These are phyloP conservation scores for Irpex rosettiformis DNA, from an alignment of 1,284 basidiomycete genomes.

Conservation along the genomic window DNA sequence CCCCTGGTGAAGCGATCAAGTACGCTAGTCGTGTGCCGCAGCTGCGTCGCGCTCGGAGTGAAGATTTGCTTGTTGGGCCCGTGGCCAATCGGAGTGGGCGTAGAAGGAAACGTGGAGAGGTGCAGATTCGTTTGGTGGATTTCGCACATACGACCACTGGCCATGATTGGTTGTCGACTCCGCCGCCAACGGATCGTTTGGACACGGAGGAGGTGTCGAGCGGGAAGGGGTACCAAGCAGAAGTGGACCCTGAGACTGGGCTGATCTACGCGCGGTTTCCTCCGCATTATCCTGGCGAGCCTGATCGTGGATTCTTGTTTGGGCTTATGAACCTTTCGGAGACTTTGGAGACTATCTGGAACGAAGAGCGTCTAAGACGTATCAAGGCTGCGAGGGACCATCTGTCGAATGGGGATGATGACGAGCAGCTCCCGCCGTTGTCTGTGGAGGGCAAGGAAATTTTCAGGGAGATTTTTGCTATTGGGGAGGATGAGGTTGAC, in stretches of 20 bases:
- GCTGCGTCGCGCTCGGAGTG: conserved; percentile 71
- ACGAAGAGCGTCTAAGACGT: conserved; percentile 70
- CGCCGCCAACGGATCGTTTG: conserved; percentile 35
- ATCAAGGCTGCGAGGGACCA: conserved; percentile 64
- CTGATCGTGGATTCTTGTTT: conserved; percentile 93
- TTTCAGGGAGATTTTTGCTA: conserved; percentile 69
- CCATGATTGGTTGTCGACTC: conserved; percentile 78
- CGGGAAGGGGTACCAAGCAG: conserved; percentile 78
- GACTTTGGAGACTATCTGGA: conserved; percentile 80
- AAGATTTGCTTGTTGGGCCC: conserved; percentile 67
- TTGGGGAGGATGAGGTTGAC: conserved; percentile 52
- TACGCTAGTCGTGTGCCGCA: not conserved
- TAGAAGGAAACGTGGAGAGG: conserved; percentile 79
- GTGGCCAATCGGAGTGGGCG: conserved; percentile 55
- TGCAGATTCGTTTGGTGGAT: conserved; percentile 96
- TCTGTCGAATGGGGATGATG: conserved; percentile 28
- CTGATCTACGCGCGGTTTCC: conserved; percentile 86
- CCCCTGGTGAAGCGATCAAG: not conserved
- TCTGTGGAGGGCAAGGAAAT: conserved; percentile 70
- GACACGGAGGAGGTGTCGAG: conserved; percentile 45
- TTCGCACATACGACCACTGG: conserved; percentile 99
- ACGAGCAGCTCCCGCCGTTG: conserved; percentile 57
- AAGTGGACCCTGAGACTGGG: conserved; percentile 76
- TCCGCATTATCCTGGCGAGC: conserved; percentile 83
- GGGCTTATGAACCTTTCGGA: conserved; percentile 82